These are phyloP conservation scores for Neurospora sp. DNA, from an alignment of 495 filamentous ascomycete genomes.

Conservation along the genomic window DNA sequence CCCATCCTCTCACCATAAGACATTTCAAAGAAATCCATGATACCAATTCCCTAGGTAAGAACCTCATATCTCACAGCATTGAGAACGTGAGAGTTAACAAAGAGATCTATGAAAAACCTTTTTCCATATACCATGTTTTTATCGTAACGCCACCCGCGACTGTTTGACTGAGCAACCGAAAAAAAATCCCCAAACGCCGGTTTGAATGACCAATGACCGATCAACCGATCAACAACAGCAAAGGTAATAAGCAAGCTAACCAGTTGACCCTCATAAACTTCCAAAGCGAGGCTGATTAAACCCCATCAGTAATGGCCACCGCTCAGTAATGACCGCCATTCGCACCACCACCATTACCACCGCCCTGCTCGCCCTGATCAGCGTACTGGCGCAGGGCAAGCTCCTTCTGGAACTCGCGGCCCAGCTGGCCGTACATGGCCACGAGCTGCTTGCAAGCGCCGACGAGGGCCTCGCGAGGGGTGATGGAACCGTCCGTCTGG, in stretches of 20 bases:
- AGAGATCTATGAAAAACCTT: not conserved
- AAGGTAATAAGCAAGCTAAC: not conserved
- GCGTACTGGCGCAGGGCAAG: conserved; percentile 89
- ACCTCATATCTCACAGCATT: too few relatives aligned
- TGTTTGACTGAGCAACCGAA: not conserved
- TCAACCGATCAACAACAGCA: not conserved
- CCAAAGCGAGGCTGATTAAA: too few relatives aligned
- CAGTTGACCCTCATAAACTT: too few relatives aligned
- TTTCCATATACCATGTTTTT: not conserved
- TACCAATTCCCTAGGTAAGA: too few relatives aligned
- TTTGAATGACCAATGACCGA: not conserved
- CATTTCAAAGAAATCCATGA: too few relatives aligned
- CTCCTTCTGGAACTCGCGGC: conserved; percentile 88
- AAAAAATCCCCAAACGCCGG: not conserved
- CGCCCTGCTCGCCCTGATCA: conserved; percentile 42
- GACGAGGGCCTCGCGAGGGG: conserved; percentile 78
- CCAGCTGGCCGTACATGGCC: conserved; percentile 60
- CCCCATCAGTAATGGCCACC: too few relatives aligned
- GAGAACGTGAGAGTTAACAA: too few relatives aligned
- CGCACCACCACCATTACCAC: conserved; percentile 7
- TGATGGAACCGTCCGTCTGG: conserved; percentile 81
- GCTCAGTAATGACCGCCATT: not conserved
- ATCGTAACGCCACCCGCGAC: not conserved
- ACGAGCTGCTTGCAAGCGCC: conserved; percentile 69
- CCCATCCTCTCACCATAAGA: too few relatives aligned